Percentiles rank a stretch among this genome's conserved stretches.
Evolutionary conservation across 768 basidiomycete genomes (phyloP).

Genomic region (Punctularia strigosozonata): DNA sequence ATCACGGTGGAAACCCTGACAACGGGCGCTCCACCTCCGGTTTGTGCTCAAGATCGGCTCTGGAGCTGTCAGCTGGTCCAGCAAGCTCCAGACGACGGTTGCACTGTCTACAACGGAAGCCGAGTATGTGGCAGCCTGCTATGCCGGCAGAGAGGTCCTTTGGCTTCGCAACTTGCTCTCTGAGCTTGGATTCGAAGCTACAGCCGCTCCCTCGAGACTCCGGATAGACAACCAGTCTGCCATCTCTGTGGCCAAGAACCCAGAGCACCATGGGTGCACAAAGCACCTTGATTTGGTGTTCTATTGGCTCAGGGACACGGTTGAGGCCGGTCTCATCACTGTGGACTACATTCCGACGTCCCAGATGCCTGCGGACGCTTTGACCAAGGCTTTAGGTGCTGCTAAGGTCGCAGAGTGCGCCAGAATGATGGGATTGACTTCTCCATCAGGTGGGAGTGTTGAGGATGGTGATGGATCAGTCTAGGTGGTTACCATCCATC

Average conservation of each 20-base stretch:
- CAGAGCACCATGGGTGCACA: slow-evolving; percentile 14
- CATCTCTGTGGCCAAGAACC: slow-evolving; percentile 16
- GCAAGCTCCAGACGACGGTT: no score
- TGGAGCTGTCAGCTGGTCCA: no score
- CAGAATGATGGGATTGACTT: slow-evolving; percentile 1
- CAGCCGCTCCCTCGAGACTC: slow-evolving; percentile 3
- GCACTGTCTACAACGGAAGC: no score
- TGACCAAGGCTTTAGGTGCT: slow-evolving; percentile 9
- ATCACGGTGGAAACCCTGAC: no score
- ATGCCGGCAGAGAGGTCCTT: no score
- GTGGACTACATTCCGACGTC: slow-evolving; percentile 3
- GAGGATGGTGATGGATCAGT: no score
- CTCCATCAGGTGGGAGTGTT: no score
- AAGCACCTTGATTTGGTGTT: slow-evolving; percentile 20
- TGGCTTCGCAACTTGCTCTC: no score
- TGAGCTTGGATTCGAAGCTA: neutral
- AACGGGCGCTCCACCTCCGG: no score
- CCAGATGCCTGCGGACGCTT: slow-evolving; percentile 6
- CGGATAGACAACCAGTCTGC: slow-evolving; percentile 11
- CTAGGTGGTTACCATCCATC: no score
- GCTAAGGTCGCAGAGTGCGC: neutral
- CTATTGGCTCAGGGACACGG: slow-evolving; percentile 7
- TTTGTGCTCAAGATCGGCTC: no score
- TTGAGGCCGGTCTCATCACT: slow-evolving; percentile 3
- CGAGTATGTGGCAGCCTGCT: no score